These are phyloP conservation scores for Fusarium hainanense DNA, from an alignment of 2,329 filamentous ascomycete genomes.

Conservation along the genomic window DNA sequence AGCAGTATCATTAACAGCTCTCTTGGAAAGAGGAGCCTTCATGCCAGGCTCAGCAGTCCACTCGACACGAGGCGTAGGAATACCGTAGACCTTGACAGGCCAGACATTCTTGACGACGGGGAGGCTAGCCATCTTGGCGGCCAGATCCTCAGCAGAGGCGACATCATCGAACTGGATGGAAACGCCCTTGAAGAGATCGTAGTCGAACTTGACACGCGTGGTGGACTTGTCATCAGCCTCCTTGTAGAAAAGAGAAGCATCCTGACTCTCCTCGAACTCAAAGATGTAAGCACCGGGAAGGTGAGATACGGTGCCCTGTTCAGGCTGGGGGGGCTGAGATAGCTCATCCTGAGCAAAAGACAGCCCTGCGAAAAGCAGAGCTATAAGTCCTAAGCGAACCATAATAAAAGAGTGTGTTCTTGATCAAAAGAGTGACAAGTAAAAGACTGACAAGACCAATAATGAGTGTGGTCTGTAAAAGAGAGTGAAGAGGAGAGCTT, in stretches of 20 bases:
- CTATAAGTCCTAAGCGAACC: constrained; percentile 26
- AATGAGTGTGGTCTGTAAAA: constrained; percentile 2
- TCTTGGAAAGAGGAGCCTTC: constrained; percentile 26
- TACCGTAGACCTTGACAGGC: constrained; percentile 58
- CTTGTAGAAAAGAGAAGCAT: constrained; percentile 45
- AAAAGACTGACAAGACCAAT: background rate
- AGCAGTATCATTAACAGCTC: constrained; percentile 42
- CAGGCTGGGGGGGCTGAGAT: background rate
- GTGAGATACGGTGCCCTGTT: constrained; percentile 17
- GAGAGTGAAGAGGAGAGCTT: constrained; percentile 15
- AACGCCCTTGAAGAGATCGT: constrained; percentile 64
- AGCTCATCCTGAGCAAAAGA: constrained; percentile 13
- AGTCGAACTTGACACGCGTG: constrained; percentile 59
- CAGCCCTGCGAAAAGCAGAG: constrained; percentile 33
- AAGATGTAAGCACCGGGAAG: constrained; percentile 62
- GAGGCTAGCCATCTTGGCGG: constrained; percentile 55
- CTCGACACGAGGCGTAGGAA: constrained; percentile 55
- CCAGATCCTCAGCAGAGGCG: constrained; percentile 56
- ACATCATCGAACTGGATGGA: constrained; percentile 64
- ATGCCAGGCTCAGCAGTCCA: constrained; percentile 46
- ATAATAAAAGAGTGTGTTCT: constrained; percentile 5
- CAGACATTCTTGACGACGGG: constrained; percentile 61
- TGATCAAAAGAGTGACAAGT: constrained; percentile 12
- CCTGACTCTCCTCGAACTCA: constrained; percentile 63
- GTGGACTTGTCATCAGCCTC: constrained; percentile 14